phyloP scores from a whole-genome alignment of 208 protist species.

The Histomonas meleagridis region DNA sequence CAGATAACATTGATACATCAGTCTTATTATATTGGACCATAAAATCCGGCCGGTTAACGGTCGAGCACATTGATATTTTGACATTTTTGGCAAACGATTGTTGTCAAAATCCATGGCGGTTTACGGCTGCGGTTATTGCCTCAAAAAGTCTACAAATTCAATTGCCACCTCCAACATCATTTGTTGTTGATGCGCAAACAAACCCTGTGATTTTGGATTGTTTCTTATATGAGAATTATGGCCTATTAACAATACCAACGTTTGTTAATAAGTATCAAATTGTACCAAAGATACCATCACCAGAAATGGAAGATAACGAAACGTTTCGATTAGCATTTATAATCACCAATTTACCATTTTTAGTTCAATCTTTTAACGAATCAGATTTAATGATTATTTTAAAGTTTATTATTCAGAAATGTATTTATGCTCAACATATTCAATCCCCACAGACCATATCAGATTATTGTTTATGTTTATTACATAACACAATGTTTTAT shows the following conservation, averaged over 20 bases:
- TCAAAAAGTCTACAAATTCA: not conserved
- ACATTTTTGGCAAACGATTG: not conserved
- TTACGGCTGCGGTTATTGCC: not conserved
- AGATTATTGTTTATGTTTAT: not conserved
- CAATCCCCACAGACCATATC: not conserved
- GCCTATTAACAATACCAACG: not conserved
- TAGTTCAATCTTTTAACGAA: not conserved
- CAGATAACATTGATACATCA: not conserved
- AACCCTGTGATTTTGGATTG: not conserved
- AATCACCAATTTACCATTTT: not conserved
- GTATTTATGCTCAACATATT: not conserved
- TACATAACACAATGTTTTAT: not conserved
- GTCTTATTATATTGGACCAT: not conserved
- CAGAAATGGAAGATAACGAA: not conserved
- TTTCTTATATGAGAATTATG: not conserved
- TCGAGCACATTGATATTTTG: not conserved
- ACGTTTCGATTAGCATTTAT: not conserved
- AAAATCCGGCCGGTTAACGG: not conserved
- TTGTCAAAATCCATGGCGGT: not conserved
- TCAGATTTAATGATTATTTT: not conserved
- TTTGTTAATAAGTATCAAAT: not conserved
- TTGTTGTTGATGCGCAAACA: not conserved
- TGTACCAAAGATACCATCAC: not conserved
- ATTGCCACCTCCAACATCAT: too few relatives aligned
- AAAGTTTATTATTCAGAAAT: not conserved